phyloP scores from a whole-genome alignment of 495 filamentous ascomycete genomes.

The Penicillium samsonianum region DNA sequence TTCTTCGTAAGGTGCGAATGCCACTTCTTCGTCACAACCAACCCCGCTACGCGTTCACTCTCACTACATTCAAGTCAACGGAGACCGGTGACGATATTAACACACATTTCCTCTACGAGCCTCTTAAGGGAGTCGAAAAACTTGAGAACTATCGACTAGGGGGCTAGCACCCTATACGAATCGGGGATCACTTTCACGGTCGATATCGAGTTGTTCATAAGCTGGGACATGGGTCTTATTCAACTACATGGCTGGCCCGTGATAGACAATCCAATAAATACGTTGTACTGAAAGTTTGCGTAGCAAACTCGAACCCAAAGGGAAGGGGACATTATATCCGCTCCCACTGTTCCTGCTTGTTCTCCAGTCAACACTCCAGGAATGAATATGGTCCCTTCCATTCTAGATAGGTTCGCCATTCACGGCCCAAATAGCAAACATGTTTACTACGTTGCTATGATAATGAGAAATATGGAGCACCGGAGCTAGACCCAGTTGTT shows the following conservation, averaged over 20 bases:
- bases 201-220: conserved; percentile 41
- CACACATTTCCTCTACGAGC: conserved; percentile 27
- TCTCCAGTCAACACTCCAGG: conserved; percentile 20
- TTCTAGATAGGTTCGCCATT: conserved; percentile 45
- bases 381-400: conserved; percentile 29
- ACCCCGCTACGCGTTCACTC: conserved; percentile 21
- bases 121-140: conserved; percentile 33
- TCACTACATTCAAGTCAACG: conserved; percentile 23
- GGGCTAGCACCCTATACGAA: conserved; percentile 36
- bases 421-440: conserved; percentile 48
- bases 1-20: conserved; percentile 11
- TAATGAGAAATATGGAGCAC: too few species aligned
- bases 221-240: conserved; percentile 37
- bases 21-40: conserved; percentile 17
- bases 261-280: conserved; percentile 30
- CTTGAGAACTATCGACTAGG: conserved; percentile 34
- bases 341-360: conserved; percentile 13
- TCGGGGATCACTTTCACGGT: conserved; percentile 37
- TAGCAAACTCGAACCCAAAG: conserved; percentile 28
- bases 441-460: conserved; percentile 38
- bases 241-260: conserved; percentile 36
- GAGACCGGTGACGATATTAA: conserved; percentile 16
- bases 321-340: conserved; percentile 28
- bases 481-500: too few species aligned
- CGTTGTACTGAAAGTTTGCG: conserved; percentile 39